Base-by-base conservation (phyloP, 2,329 filamentous ascomycete species). In the Zasmidium citrigriseum region DNA sequence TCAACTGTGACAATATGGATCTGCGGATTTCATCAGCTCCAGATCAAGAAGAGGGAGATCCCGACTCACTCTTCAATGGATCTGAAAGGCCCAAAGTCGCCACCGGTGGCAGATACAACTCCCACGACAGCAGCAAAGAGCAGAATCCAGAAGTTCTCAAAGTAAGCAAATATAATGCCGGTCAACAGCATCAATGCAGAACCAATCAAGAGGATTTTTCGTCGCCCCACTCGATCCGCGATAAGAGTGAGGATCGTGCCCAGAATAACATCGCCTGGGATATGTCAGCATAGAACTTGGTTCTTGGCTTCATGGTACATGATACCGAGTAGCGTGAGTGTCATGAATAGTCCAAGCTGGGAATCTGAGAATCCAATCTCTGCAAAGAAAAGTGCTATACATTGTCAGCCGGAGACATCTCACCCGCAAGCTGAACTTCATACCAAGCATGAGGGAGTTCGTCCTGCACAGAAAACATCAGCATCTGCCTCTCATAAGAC, bases 21-120 rank as follows among this genome's bases (percentile, higher is more conserved):
- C 59, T 61, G 20, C n/a, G 7, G 53, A 16, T 14, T 46, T 20
- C 34, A 16, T 61, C 23, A 61, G 59, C 21, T 10, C 21, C 14
- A 41, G 10, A n/a, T 38, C 16, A 27, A 18, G 2, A 14, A 22
- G 11, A 46, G n/a, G 16, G 18, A 38, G 10, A 22, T 45, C 18
- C 9, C 12, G 20, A 51, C 58, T 22, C 24, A 61, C 75, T 89
- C 86, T 68, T 89, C 87, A 27, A 89, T 83, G 2, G 84, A 84
- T 38, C 86, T 77, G 64, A 89, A 89, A 0, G 87, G 86, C 0
- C 86, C 87, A 67, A 89, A 87, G 63, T 89, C 87, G 16, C 84
- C 82, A 5, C 86, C 86, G 1, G 68, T 71, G 1, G 69, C 67
- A 27, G 67, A 70, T 29, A 73, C 65, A 2, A 73, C 67, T 9